Percentiles rank a stretch among this genome's conserved stretches.
Evolutionary conservation across 2,329 filamentous ascomycete species (phyloP).

Genomic region (Leptographium radiaticola): DNA sequence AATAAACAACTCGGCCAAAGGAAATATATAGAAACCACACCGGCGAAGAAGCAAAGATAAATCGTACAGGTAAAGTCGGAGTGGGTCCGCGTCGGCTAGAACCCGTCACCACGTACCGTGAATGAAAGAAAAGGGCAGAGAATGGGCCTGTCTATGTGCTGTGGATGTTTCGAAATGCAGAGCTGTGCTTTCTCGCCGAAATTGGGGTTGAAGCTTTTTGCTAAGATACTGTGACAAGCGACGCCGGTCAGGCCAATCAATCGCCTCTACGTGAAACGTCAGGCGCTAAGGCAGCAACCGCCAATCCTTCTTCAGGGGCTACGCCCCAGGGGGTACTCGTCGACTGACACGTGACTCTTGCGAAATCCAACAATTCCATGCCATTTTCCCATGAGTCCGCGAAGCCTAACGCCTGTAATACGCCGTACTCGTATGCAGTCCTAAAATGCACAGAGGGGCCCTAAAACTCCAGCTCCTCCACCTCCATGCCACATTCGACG

Average conservation of each 20-base stretch:
- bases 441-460: background rate
- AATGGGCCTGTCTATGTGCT: too few species aligned
- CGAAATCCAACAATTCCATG: background rate
- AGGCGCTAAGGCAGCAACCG: conserved; percentile 26
- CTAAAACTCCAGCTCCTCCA: conserved; percentile 60
- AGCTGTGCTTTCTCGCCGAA: background rate
- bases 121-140: too few species aligned
- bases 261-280: background rate
- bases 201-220: background rate
- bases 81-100: background rate
- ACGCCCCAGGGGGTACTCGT: conserved; percentile 7
- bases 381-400: too few species aligned
- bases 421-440: background rate
- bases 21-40: background rate
- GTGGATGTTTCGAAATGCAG: background rate
- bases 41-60: background rate
- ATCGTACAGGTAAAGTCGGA: background rate
- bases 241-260: conserved; percentile 16
- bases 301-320: conserved; percentile 6
- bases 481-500: conserved; percentile 62
- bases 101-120: too few species aligned
- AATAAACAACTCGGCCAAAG: background rate
- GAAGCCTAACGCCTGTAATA: too few species aligned
- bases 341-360: conserved; percentile 4
- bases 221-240: background rate